Base-by-base conservation (phyloP, 2,329 filamentous ascomycete species). In the Diaporthe citriasiana region DNA sequence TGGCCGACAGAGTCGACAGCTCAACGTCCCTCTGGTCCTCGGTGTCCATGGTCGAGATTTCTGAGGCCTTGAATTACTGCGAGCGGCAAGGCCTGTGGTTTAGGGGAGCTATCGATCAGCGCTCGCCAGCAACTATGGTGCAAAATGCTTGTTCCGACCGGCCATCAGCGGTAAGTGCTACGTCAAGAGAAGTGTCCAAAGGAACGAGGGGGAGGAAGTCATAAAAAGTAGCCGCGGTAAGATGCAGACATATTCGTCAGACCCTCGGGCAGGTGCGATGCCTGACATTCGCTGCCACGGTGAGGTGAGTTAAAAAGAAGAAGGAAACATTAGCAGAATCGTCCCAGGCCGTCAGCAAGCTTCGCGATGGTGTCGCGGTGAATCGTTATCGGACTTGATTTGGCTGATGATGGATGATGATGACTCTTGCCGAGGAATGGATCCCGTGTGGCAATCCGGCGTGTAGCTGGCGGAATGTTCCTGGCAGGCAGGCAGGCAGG, bases 1-100 rank as follows among this genome's bases (percentile, higher is more conserved):
- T 93, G 76, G 91, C 90, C 72, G 86, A 83, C 72, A 93, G 86
- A 19, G 90, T 88, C 78, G 86, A 87, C 71, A 93, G 85, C 84
- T 93, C 91, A 60, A 87, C 84, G 71, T 85, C 81, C 66, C 91
- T 90, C 76, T 86, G 84, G 78, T 91, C 88, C 78, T 89, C 86
- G 76, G 81, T 50, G 22, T 76, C 73, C 74, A 74, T 74, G 53
- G 40, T 69, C 33, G 42, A 15, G 33, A 22, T 51, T 33, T 33
- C 22, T 50, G 27, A 33, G 56, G 17, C 57, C 45, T 19, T 38
- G 3, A 35, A 7, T 66, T 30, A 38, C 22, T 10, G 22, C 13
- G n/a, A 40, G 22, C 33, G 33, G 45, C 6, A 51, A 33, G 22
- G 45, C 19, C 63, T 38, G 30, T 51, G n/a, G 30, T 15, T 38